Conservation (phyloP, 257 asterid genomes). For the Penstemon eatonii region DNA sequence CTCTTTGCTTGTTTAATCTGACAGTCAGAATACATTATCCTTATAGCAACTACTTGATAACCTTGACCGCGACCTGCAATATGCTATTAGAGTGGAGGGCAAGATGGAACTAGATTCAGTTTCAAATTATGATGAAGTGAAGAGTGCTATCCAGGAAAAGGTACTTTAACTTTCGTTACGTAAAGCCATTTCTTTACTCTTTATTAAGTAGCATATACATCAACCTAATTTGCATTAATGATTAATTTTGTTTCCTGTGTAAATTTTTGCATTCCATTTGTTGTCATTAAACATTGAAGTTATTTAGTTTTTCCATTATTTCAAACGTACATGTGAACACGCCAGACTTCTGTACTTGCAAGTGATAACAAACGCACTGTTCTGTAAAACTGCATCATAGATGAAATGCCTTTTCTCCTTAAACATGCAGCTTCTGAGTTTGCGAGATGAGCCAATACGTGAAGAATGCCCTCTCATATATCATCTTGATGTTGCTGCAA, state of each 20-base stretch:
- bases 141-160: conserved; percentile 79
- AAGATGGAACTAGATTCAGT: conserved; percentile 79
- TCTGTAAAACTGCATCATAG: conserved; percentile 18
- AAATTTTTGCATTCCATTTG: conserved; percentile 14
- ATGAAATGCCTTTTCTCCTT: conserved; percentile 32
- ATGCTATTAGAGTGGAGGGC: conserved; percentile 93
- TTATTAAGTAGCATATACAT: conserved; percentile 13
- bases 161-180: conserved; percentile 40
- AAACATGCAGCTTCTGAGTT: conserved; percentile 63
- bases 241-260: conserved; percentile 13
- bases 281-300: conserved; percentile 8
- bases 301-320: not conserved
- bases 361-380: not conserved
- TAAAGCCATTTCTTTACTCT: conserved; percentile 24
- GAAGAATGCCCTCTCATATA: conserved; percentile 96
- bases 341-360: conserved; percentile 20
- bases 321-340: not conserved
- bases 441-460: conserved; percentile 74
- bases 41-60: conserved; percentile 76
- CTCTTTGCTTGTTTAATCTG: conserved; percentile 22
- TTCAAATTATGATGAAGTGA: conserved; percentile 84
- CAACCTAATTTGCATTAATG: not conserved
- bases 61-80: conserved; percentile 97
- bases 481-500: conserved; percentile 99
- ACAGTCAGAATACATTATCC: conserved; percentile 28